phyloP scores from a whole-genome alignment of 495 filamentous ascomycete genomes.

The Aspergillus baeticus region DNA sequence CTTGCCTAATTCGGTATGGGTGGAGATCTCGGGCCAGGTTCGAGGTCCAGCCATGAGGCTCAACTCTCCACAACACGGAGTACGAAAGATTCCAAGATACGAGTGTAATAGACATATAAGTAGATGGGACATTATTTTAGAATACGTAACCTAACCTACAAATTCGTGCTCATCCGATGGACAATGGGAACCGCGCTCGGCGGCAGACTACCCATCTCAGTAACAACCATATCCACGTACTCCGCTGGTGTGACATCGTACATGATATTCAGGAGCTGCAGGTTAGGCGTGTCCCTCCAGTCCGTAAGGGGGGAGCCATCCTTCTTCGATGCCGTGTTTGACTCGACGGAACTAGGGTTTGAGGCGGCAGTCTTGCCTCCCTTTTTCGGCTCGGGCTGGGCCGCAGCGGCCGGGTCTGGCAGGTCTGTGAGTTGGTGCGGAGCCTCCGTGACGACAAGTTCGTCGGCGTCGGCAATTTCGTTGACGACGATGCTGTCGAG shows the following conservation, averaged over 20 bases:
- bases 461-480: conserved; percentile 75
- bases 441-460: conserved; percentile 45
- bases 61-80: no score
- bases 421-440: conserved; percentile 39
- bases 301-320: conserved; percentile 44
- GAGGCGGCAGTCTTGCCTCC: conserved; percentile 32
- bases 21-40: no score
- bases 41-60: no score
- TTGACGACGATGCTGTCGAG: conserved; percentile 91
- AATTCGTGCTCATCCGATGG: conserved; percentile 49
- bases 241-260: conserved; percentile 94
- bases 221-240: conserved; percentile 84
- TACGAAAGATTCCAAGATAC: no score
- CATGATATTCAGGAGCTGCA: conserved; percentile 79
- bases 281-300: conserved; percentile 60
- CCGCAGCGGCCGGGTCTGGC: conserved; percentile 27
- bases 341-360: conserved; percentile 22
- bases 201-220: conserved; percentile 84
- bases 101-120: no score
- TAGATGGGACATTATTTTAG: neutral
- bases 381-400: conserved; percentile 33
- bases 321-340: conserved; percentile 17
- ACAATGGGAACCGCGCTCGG: conserved; percentile 72
- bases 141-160: conserved; percentile 20
- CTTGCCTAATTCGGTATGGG: no score